These are phyloP conservation scores for Spencermartinsiella europaea DNA, from an alignment of 805 yeast genomes.

Conservation along the genomic window DNA sequence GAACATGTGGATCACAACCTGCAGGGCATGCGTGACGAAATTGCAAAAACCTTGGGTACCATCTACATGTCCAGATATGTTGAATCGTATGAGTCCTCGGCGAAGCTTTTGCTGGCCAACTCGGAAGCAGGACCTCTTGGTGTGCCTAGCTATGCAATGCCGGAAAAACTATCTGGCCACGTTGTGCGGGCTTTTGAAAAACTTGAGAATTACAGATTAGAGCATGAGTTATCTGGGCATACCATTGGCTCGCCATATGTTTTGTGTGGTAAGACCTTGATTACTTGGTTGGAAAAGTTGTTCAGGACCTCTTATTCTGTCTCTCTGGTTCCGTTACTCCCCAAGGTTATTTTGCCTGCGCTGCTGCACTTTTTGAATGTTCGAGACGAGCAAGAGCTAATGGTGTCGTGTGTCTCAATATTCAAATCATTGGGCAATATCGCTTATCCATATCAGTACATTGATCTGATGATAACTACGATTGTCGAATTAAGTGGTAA, in stretches of 20 bases:
- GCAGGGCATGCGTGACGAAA: constrained; percentile 62
- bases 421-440: constrained; percentile 45
- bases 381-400: constrained; percentile 70
- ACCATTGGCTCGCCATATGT: constrained; percentile 45
- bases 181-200: constrained; percentile 42
- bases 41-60: constrained; percentile 55
- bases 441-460: constrained; percentile 40
- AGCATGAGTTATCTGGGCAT: constrained; percentile 33
- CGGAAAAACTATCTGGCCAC: constrained; percentile 30
- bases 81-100: constrained; percentile 38
- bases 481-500: constrained; percentile 36
- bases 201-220: constrained; percentile 39
- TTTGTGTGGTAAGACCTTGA: constrained; percentile 58
- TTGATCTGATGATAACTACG: constrained; percentile 41
- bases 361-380: constrained; percentile 56
- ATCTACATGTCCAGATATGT: constrained; percentile 40
- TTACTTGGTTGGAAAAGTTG: constrained; percentile 53
- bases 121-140: constrained; percentile 31
- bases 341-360: constrained; percentile 59
- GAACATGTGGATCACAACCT: constrained; percentile 56
- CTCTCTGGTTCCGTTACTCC: constrained; percentile 48
- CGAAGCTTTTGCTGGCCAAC: constrained; percentile 39
- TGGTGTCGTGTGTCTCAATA: constrained; percentile 40
- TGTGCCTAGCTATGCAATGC: constrained; percentile 32
- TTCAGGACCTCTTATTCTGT: constrained; percentile 50